Percentiles rank a stretch among this genome's conserved stretches.
These are phyloP conservation scores for Pseudocercospora fijiensis DNA, from an alignment of 2,329 filamentous ascomycete species.

Conservation along the genomic window DNA sequence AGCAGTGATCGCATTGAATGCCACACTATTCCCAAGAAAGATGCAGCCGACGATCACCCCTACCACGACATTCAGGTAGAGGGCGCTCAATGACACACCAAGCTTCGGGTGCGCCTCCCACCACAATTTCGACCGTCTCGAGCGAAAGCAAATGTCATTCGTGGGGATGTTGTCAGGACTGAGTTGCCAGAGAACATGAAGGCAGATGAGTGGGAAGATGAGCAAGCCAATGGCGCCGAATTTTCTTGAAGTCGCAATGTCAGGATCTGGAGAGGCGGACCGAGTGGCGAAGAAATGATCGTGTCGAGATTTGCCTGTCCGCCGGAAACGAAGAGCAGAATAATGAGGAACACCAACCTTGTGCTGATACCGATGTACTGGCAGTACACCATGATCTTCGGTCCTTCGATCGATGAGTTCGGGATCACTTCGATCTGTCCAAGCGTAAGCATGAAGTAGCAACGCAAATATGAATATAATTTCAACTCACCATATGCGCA, in stretches of 20 bases:
- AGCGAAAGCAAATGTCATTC: constrained; percentile 66
- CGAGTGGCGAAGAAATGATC: constrained; percentile 57
- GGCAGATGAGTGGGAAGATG: constrained; percentile 65
- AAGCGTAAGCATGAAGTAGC: neutral
- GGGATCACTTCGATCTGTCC: constrained; percentile 60
- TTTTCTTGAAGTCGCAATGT: constrained; percentile 60
- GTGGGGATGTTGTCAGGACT: constrained; percentile 65
- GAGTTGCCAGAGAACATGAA: constrained; percentile 62
- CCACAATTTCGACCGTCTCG: constrained; percentile 61
- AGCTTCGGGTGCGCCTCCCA: constrained; percentile 61
- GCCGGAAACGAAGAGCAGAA: constrained; percentile 63
- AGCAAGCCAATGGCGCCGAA: constrained; percentile 63
- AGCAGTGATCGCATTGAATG: constrained; percentile 70
- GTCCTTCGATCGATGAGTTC: constrained; percentile 58
- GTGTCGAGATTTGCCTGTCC: constrained; percentile 48
- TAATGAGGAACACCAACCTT: constrained; percentile 61
- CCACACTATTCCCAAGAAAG: constrained; percentile 65
- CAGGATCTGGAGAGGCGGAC: constrained; percentile 64
- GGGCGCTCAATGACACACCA: constrained; percentile 64
- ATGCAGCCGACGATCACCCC: constrained; percentile 69
- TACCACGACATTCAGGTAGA: constrained; percentile 59
- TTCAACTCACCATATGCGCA: constrained; percentile 38
- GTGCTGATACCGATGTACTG: constrained; percentile 63
- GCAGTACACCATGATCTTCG: constrained; percentile 65
- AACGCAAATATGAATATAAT: neutral